A percentile compares a stretch with the other conserved stretches of the same genome.
Evolutionary conservation across 2,329 filamentous ascomycete genomes (phyloP).

Genomic region (Trichophyton mentagrophytes): DNA sequence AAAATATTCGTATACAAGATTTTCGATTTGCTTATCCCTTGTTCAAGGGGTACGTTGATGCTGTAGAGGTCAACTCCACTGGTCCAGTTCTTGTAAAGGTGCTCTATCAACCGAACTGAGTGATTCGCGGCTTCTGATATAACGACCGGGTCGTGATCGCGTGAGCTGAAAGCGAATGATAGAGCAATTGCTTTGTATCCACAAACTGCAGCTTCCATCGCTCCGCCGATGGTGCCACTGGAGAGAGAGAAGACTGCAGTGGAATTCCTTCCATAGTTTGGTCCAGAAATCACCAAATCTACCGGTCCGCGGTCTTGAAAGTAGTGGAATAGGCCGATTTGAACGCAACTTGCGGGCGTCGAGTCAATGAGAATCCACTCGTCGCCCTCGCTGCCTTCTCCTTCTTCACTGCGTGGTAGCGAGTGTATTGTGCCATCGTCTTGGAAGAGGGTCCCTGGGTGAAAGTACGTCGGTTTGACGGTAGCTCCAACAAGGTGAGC

Average conservation of each 20-base stretch:
- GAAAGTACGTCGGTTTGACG: conserved; percentile 74
- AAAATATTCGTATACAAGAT: conserved; percentile 75
- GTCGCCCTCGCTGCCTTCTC: conserved; percentile 44
- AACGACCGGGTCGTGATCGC: conserved; percentile 68
- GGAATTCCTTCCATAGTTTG: conserved; percentile 73
- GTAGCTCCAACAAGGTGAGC: conserved; percentile 89
- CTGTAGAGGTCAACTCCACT: conserved; percentile 70
- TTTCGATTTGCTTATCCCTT: conserved; percentile 57
- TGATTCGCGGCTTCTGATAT: conserved; percentile 66
- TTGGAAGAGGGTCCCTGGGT: conserved; percentile 47
- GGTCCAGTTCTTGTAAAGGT: conserved; percentile 63
- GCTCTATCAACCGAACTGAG: conserved; percentile 64
- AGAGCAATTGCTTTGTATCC: conserved; percentile 62
- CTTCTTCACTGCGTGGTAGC: conserved; percentile 42
- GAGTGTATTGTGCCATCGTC: conserved; percentile 57
- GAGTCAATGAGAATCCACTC: conserved; percentile 76
- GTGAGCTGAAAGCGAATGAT: conserved; percentile 78
- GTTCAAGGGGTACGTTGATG: conserved; percentile 77
- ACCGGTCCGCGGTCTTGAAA: conserved; percentile 59
- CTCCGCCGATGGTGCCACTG: conserved; percentile 64
- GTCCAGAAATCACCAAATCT: conserved; percentile 65
- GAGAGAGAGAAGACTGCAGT: conserved; percentile 68
- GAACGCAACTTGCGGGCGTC: conserved; percentile 67
- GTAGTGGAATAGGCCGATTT: conserved; percentile 70
- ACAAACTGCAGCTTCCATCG: conserved; percentile 64